Evolutionary conservation across 2,329 filamentous ascomycete species (phyloP).

Genomic region (Davidsoniella virescens): DNA sequence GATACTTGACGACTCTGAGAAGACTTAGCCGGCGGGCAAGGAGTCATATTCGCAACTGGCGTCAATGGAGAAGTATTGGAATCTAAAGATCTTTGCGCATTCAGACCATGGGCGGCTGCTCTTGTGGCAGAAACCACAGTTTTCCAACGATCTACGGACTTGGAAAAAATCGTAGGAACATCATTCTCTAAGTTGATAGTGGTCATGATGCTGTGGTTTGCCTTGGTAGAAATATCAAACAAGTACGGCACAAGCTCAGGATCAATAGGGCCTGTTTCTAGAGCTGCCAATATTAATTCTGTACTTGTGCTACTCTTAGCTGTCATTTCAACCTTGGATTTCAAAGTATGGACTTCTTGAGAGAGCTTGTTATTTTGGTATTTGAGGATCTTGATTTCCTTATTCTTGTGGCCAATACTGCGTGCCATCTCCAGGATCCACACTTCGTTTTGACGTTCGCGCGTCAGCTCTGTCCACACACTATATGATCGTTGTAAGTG

Average conservation of each 20-base stretch:
- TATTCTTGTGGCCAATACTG: constrained; percentile 39
- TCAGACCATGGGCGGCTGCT: constrained; percentile 28
- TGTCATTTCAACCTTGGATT: constrained; percentile 38
- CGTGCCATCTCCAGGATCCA: constrained; percentile 47
- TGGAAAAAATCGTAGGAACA: constrained; percentile 33
- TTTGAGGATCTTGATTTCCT: constrained; percentile 35
- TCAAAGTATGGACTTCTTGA: constrained; percentile 42
- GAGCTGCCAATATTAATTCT: constrained; percentile 38
- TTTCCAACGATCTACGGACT: constrained; percentile 47
- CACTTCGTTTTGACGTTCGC: constrained; percentile 38
- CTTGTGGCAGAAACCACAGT: constrained; percentile 38
- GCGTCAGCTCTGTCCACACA: constrained; percentile 54
- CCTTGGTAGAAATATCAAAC: constrained; percentile 29
- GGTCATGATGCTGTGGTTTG: background rate
- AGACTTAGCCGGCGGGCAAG: no score
- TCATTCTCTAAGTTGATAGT: constrained; percentile 30
- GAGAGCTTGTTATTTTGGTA: constrained; percentile 32
- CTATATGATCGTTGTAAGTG: constrained; percentile 65
- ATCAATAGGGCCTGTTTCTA: constrained; percentile 36
- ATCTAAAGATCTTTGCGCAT: constrained; percentile 33
- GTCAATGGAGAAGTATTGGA: no score
- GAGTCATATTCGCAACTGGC: no score
- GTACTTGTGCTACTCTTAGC: constrained; percentile 14
- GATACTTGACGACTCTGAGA: background rate
- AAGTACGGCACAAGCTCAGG: constrained; percentile 30